Conservation (phyloP, 106 monocot genomes). For the Acanthochlamys bracteata region DNA sequence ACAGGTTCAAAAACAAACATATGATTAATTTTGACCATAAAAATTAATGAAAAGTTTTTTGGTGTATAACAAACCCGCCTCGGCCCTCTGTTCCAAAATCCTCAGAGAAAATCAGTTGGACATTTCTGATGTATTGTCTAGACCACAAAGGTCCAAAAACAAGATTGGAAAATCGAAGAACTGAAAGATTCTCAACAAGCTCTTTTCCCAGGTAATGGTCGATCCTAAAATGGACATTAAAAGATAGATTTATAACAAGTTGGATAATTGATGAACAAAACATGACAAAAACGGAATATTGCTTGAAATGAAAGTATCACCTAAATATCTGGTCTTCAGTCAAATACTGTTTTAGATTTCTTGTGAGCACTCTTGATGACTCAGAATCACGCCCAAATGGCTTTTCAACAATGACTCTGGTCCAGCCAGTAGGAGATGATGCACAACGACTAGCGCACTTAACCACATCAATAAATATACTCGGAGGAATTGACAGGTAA, state of each 20-base stretch:
- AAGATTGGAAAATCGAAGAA: constrained; percentile 91
- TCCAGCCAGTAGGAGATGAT: constrained; percentile 90
- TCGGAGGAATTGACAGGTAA: constrained; percentile 91
- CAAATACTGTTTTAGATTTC: constrained; percentile 63
- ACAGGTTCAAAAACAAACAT: not conserved
- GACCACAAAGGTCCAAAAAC: constrained; percentile 94
- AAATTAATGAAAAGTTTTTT: not conserved
- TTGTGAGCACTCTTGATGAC: constrained; percentile 78
- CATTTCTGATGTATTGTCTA: constrained; percentile 90
- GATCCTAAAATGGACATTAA: constrained; percentile 31
- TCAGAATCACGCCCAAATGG: constrained; percentile 86
- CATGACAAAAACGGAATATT: not conserved
- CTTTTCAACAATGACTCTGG: constrained; percentile 90
- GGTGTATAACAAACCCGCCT: constrained; percentile 50
- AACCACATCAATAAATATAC: constrained; percentile 81
- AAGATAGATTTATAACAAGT: not conserved
- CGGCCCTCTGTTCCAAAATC: constrained; percentile 98
- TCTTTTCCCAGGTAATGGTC: constrained; percentile 95
- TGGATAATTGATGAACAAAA: not conserved
- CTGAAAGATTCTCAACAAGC: constrained; percentile 86
- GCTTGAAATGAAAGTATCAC: constrained; percentile 18
- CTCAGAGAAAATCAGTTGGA: constrained; percentile 94
- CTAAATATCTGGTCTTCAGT: constrained; percentile 90
- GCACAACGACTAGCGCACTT: constrained; percentile 72
- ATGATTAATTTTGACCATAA: no score